Evolutionary conservation across 306 rosid species (phyloP).

Genomic region (Medicago arabica): DNA sequence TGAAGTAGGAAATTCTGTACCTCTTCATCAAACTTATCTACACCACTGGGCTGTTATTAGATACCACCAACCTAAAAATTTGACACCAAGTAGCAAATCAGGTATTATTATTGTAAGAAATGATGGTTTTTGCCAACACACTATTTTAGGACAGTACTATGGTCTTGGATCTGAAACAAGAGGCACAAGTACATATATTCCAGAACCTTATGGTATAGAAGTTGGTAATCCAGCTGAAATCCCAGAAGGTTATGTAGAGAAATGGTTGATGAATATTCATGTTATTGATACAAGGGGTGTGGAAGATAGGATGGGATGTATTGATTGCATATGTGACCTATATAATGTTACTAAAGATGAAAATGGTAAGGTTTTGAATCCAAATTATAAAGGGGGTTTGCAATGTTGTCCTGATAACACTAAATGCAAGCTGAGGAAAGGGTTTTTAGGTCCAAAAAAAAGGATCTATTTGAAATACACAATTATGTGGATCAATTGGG

Average conservation of each 20-base stretch:
- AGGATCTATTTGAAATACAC: slow-evolving; percentile 70
- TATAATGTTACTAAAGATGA: slow-evolving; percentile 56
- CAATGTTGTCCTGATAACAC: slow-evolving; percentile 62
- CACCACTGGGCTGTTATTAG: slow-evolving; percentile 61
- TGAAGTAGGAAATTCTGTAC: slow-evolving; percentile 50
- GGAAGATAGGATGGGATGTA: slow-evolving; percentile 59
- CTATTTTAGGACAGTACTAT: slow-evolving; percentile 51
- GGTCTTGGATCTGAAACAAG: slow-evolving; percentile 75
- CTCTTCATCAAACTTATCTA: slow-evolving; percentile 67
- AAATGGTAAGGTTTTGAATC: slow-evolving; percentile 46
- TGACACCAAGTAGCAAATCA: slow-evolving; percentile 13
- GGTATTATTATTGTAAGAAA: slow-evolving; percentile 41
- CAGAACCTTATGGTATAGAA: slow-evolving; percentile 70
- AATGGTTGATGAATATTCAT: slow-evolving; percentile 65
- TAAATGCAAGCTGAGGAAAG: slow-evolving; percentile 58
- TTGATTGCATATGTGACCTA: slow-evolving; percentile 64
- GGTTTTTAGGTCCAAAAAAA: slow-evolving; percentile 52
- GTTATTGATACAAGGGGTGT: slow-evolving; percentile 75
- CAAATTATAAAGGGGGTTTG: slow-evolving; percentile 68
- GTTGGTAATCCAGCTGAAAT: slow-evolving; percentile 58
- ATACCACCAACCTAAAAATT: slow-evolving; percentile 36
- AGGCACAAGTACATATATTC: slow-evolving; percentile 52
- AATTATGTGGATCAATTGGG: slow-evolving; percentile 83
- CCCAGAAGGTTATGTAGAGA: slow-evolving; percentile 65
- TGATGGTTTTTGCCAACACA: slow-evolving; percentile 60